phyloP scores from a whole-genome alignment of 2,329 filamentous ascomycete genomes.

The Lasiodiplodia hormozganensis region DNA sequence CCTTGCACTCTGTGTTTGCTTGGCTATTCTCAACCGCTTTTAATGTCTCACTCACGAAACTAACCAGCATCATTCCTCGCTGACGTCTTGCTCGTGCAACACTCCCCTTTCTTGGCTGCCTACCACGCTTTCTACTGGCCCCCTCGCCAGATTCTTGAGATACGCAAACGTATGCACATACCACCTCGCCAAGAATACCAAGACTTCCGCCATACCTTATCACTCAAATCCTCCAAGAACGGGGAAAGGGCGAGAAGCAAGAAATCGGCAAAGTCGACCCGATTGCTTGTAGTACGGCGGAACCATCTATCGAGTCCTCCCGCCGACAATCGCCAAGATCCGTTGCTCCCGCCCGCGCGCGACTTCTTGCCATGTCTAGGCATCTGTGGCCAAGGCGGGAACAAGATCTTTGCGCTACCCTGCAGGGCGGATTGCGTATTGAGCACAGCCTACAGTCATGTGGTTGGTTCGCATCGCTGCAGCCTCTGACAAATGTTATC shows the following conservation, averaged over 20 bases:
- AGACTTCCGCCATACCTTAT: constrained; percentile 12
- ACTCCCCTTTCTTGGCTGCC: constrained; percentile 12
- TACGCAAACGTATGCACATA: background rate
- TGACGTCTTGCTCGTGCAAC: background rate
- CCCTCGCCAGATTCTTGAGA: background rate
- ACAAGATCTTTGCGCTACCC: background rate
- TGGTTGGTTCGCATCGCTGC: background rate
- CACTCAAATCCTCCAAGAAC: background rate
- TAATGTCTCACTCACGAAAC: background rate
- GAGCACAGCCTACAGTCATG: background rate
- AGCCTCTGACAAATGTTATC: too few relatives aligned
- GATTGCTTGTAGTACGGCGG: background rate
- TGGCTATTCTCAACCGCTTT: background rate
- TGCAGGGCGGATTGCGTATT: background rate
- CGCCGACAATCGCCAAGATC: background rate
- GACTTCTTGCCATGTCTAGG: background rate
- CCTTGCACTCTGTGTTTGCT: background rate
- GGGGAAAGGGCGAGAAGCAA: background rate
- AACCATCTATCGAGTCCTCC: background rate
- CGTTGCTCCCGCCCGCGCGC: background rate
- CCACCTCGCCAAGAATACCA: constrained; percentile 21
- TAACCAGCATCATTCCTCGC: background rate
- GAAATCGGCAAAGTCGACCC: background rate
- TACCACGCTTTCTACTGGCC: background rate
- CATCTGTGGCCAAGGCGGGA: constrained; percentile 10